Evolutionary conservation across 495 filamentous ascomycete genomes (phyloP).

Genomic region (Aspergillus bridgeri): DNA sequence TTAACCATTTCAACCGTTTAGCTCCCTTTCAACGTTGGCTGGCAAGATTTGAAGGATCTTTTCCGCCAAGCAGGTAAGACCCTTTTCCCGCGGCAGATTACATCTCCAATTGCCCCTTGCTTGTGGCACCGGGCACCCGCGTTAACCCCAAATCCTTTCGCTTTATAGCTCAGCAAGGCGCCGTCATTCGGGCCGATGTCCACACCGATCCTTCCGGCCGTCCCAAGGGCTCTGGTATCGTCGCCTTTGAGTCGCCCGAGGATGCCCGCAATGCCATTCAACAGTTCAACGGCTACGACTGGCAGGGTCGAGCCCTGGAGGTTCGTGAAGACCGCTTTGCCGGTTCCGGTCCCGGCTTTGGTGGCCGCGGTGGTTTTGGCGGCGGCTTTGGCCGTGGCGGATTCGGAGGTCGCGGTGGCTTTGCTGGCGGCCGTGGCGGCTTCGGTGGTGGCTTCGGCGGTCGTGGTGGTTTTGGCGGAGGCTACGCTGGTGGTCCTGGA

Average conservation of each 20-base stretch:
- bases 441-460: slow-evolving; percentile 49
- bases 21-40: slow-evolving; percentile 97
- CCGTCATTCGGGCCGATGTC: slow-evolving; percentile 93
- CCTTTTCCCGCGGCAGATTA: slow-evolving; percentile 2
- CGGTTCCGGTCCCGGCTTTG: slow-evolving; percentile 53
- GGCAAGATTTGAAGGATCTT: slow-evolving; percentile 98
- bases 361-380: slow-evolving; percentile 50
- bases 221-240: slow-evolving; percentile 92
- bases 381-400: slow-evolving; percentile 45
- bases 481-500: slow-evolving; percentile 40
- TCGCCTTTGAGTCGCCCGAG: slow-evolving; percentile 90
- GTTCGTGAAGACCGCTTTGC: slow-evolving; percentile 97
- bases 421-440: slow-evolving; percentile 50
- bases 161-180: slow-evolving; percentile 62
- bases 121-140: slow-evolving; percentile 2
- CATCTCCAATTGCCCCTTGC: slow-evolving; percentile 13
- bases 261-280: slow-evolving; percentile 94
- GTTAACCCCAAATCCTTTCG: slow-evolving; percentile 38
- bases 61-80: slow-evolving; percentile 92
- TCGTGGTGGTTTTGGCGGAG: slow-evolving; percentile 43
- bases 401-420: slow-evolving; percentile 50
- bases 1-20: slow-evolving; percentile 40
- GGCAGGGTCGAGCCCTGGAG: slow-evolving; percentile 90
- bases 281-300: slow-evolving; percentile 98
- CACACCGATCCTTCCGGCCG: slow-evolving; percentile 89